Evolutionary conservation across 208 protist species (phyloP), one percentile per base, ranked within the genome.

Genomic region (Crithidia thermophila): DNA sequence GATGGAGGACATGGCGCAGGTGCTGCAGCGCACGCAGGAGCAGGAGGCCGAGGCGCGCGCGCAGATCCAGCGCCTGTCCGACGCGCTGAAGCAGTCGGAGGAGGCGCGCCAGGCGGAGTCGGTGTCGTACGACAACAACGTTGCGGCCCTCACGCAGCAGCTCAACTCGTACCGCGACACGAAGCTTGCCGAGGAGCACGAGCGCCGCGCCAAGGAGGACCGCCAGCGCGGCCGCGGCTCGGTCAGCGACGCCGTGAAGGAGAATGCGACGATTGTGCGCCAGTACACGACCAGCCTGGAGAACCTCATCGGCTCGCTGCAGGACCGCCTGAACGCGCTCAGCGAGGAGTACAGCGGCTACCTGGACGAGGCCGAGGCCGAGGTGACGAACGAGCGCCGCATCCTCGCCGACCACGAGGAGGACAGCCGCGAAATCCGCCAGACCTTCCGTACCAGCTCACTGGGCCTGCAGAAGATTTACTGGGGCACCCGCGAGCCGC

Each of bases 1-100:
- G n/a, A 90, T 93, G 81, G 83, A 93, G 60, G 83, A 93, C 60
- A 90, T 93, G 83, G 74, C 87, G 28, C 53, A 74, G 10, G 51
- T 90, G 16, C 78, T 93, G 45, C 79, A 88, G 65, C 85, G 80
- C 25, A 84, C 84, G n/a, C 83, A 93, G 68, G 79, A 88, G 69
- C 71, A 82, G 25, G 87, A 93, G 49, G 76, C 67, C 37, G 81
- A 90, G 79, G 78, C 81, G 3, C 81, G 79, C 46, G 75, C 72
- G 2, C 79, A 93, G 67, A 76, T 90, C 21, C 76, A 82, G 51
- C 75, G 67, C 13, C 60, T 93, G 27, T 75, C 77, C 11, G 87
- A 93, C 51, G 66, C 77, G 27, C 75, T 93, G n/a, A 84, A 75
- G 55, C 70, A 79, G 36, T 87, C 81, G n/a, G 81, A 93, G 61